Evolutionary conservation across 371 early-diverging fungal species (phyloP), one percentile per base, ranked within the genome.

Genomic region (Dinochytrium kinnereticum): DNA sequence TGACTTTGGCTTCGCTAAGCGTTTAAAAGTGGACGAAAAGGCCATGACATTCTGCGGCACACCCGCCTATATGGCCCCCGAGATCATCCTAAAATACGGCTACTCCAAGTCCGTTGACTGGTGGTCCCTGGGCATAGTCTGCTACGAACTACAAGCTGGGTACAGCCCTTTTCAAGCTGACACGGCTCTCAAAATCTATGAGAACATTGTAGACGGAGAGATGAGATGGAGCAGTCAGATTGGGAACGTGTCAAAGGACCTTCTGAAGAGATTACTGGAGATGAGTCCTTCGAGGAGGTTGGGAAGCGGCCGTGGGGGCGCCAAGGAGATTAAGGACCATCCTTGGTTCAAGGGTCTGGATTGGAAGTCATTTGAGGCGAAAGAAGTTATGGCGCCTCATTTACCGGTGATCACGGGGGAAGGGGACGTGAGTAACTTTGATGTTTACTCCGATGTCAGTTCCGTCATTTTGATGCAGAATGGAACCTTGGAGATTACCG

Each of bases 21-120:
- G 89, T 71, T 92, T 97, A 0, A 90, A 93, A 1, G 5, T 36
- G 1, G 50, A 26, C n/a, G 93, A 95, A 76, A 88, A 91, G 68
- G 95, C 96, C n/a, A 94, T 94, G 95, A 96, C 96, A 30, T 85
- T 98, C 50, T 98, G 97, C 78, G 99, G 99, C 21, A 98, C 98
- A 34, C 98, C 98, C 13, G 98, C 97, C 74, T 98, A 98, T 78
- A 88, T 98, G 78, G 98, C 98, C 1, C 98, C 99, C 1, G 98
- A 98, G 82, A 94, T 98, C 59, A 95, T 98, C 80, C 89, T 91
- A 77, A 91, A 92, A 51, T 91, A 92, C 79, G 96, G 94, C 19
- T 97, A 99, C 76, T 69, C 71, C 61, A 61, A 70, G 39, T 83
- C 83, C 49, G 89, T 84, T 17, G 91, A 91, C 75, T 89, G 87